Evolutionary conservation across 805 yeast species (phyloP), one percentile per base, ranked within the genome.

Genomic region (Ogataea sp.): DNA sequence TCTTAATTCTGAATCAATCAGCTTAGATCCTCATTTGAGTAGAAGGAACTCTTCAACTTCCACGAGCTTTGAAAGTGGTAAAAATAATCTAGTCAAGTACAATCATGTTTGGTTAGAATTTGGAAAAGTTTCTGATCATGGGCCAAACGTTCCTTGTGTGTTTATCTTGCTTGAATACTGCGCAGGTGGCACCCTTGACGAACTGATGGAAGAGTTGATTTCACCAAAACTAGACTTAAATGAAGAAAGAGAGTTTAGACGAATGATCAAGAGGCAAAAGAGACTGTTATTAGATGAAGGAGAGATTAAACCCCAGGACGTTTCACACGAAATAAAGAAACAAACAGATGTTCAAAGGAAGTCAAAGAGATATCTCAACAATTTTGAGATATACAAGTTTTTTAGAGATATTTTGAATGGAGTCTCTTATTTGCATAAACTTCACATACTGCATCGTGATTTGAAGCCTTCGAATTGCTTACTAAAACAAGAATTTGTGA

Each of bases 81-180:
- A 39, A 62, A 67, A 28, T 58, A 83, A 87, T 55, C 68, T 88
- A 48, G 85, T 88, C 21, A 74, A 83, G 17, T 88, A 88, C 54
- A 87, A 88, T 52, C 96, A 88, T 59, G 96, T 87, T 20, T 88
- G 96, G 96, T 58, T 88, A 25, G 96, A 88, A 52, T 67, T 80
- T 51, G 83, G 73, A 31, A 57, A 64, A 16, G 54, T 71, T 23
- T 64, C 71, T 34, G 64, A 61, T 9, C 76, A 76, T 55, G 78
- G 79, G 38, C 76, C 81, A 27, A 57, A 68, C 49, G 62, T 80
- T 40, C 68, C 82, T 31, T 64, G 67, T 36, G 86, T 88, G 5
- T 88, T 77, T 50, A 83, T 88, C 9, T 62, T 88, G 13, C 90
- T 84, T 56, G 95, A 88, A 53, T 88, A 83, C 54, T 88, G 96